Conservation (phyloP, 768 basidiomycete species). For the Tricholoma bakamatsutake region DNA sequence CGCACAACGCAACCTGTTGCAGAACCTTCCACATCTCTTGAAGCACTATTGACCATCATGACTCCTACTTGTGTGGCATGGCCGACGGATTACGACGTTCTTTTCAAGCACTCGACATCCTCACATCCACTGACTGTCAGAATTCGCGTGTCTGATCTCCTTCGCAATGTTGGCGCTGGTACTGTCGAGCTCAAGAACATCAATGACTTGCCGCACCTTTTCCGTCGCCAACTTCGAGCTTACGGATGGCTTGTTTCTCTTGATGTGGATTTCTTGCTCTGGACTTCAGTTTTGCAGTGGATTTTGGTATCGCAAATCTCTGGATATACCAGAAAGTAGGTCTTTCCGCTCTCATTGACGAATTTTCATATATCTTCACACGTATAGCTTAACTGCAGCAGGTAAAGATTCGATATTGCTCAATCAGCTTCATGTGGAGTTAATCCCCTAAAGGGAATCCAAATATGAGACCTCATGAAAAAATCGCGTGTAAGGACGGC, state of each 20-base stretch:
- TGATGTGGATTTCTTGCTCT: slow-evolving; percentile 25
- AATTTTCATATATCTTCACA: neutral
- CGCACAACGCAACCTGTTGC: slow-evolving; percentile 5
- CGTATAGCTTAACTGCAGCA: neutral
- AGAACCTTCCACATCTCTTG: slow-evolving; percentile 13
- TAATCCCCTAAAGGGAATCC: neutral
- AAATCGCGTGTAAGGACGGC: neutral
- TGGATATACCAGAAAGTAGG: slow-evolving; percentile 6
- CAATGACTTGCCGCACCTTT: slow-evolving; percentile 30
- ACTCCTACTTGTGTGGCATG: slow-evolving; percentile 40
- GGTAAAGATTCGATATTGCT: neutral
- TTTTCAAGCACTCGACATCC: slow-evolving; percentile 18
- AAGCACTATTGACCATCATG: slow-evolving; percentile 36
- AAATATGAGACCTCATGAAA: neutral
- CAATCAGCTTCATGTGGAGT: neutral
- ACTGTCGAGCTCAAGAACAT: slow-evolving; percentile 40
- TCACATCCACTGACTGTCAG: slow-evolving; percentile 17
- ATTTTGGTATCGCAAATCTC: slow-evolving; percentile 20
- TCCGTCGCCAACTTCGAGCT: slow-evolving; percentile 25
- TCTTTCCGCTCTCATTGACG: neutral
- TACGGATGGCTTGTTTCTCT: slow-evolving; percentile 35
- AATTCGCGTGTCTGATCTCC: slow-evolving; percentile 29
- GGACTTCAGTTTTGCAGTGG: slow-evolving; percentile 32
- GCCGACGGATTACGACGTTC: slow-evolving; percentile 30
- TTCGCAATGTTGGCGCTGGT: slow-evolving; percentile 32